Evolutionary conservation across 805 yeast species (phyloP).

Genomic region (Suhomyces pyralidae): DNA sequence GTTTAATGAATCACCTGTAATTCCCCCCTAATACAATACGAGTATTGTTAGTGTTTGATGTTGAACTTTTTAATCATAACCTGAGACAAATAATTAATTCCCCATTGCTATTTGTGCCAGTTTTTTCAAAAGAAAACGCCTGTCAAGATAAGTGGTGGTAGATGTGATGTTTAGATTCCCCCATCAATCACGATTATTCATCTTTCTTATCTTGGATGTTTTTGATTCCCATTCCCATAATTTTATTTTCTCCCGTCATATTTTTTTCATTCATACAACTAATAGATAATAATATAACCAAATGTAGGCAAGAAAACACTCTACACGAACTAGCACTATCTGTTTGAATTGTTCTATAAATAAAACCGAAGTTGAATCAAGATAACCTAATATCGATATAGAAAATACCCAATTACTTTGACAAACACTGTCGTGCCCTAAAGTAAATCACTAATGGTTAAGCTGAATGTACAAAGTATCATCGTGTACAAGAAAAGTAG

Average conservation of each 20-base stretch:
- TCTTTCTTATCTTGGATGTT: neutral
- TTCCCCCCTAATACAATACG: neutral
- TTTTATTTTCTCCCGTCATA: conserved; percentile 12
- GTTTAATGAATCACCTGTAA: neutral
- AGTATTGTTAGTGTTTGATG: conserved; percentile 2
- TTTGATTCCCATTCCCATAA: conserved; percentile 9
- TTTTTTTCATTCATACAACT: conserved; percentile 15
- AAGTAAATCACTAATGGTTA: too few relatives aligned
- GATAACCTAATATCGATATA: too few relatives aligned
- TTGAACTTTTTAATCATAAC: conserved; percentile 1
- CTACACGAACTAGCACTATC: too few relatives aligned
- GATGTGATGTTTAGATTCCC: conserved; percentile 4
- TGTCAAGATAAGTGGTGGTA: conserved; percentile 2
- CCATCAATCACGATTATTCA: conserved; percentile 3
- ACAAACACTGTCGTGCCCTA: too few relatives aligned
- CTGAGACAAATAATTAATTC: neutral
- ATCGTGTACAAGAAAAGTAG: too few relatives aligned
- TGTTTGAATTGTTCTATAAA: too few relatives aligned
- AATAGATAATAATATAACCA: conserved; percentile 28
- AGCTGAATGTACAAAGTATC: too few relatives aligned
- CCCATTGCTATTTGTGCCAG: neutral
- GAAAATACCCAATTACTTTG: too few relatives aligned
- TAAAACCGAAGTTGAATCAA: too few relatives aligned
- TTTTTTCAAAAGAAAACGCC: neutral
- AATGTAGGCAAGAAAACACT: too few relatives aligned